Evolutionary conservation across 116 monocot species (phyloP), one percentile per base, ranked within the genome.

Genomic region (Posidonia oceanica): DNA sequence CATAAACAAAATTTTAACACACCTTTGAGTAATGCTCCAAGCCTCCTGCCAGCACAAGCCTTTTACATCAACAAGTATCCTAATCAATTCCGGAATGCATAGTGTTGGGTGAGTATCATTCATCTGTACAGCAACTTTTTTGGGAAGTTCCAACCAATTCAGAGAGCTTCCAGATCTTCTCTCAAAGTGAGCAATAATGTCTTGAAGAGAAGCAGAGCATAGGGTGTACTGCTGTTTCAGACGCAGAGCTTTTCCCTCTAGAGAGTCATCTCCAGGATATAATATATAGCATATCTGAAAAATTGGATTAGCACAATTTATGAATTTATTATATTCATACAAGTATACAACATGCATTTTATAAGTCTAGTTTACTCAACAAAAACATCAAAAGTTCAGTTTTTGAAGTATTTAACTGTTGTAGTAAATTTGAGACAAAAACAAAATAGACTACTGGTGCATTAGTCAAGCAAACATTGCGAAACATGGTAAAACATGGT

Each of bases 81-180:
- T 85, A 69, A 97, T 89, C 59, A 97, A 66, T 71, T 97, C 97
- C 57, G 97, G 97, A 78, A 97, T 97, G 85, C 97, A 92, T 22
- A 97, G 74, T 48, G 97, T 97, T 65, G 97, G 97, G 70, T 97
- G 97, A 41, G 97, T 97, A 68, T 97, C 97, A 74, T 97, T 97
- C 97, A 97, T 97, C 82, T 97, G 97, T 59, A 97, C 83, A 18
- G 97, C 92, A 70, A 97, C 93, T 76, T 97, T 97, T 3, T 69
- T 75, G 48, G 97, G 97, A 51, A 97, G 87, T 8, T 97, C 93
- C 71, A 83, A 75, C 97, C 97, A 97, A 52, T 84, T 86, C 23
- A 89, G 66, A 52, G 74, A 76, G 75, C 72, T 72, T 58, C 89
- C 85, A 67, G 89, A 83, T 77, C 92, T 85, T 58, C 83, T 97